Percentiles rank a stretch among this genome's conserved stretches.
These are phyloP conservation scores for Lepidium sativum DNA, from an alignment of 345 rosid species.

Conservation along the genomic window DNA sequence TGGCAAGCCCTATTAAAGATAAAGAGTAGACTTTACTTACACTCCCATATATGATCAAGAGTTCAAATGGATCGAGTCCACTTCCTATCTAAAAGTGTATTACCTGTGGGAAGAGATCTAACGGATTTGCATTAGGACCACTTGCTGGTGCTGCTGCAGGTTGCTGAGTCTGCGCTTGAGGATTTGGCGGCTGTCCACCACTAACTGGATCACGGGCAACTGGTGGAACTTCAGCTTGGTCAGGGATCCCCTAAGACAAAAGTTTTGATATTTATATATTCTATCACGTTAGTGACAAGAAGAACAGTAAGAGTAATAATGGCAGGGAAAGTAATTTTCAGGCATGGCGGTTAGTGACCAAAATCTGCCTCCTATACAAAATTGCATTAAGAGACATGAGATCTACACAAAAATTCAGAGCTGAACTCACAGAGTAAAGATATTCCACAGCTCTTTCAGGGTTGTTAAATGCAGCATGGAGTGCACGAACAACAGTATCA, in stretches of 20 bases:
- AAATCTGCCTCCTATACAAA: not conserved
- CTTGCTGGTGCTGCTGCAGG: conserved; percentile 44
- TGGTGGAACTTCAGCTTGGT: conserved; percentile 29
- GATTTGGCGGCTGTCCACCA: conserved; percentile 21
- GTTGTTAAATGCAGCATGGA: conserved; percentile 88
- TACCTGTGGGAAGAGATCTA: conserved; percentile 95
- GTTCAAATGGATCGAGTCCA: not conserved
- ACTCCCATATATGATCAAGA: not conserved
- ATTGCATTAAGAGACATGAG: not conserved
- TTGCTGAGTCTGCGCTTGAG: conserved; percentile 36
- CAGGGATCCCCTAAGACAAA: conserved; percentile 28
- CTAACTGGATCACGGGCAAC: conserved; percentile 18
- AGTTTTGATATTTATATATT: not conserved
- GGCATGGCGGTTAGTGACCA: not conserved
- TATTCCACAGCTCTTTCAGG: conserved; percentile 99
- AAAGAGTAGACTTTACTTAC: not conserved
- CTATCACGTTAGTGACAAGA: not conserved
- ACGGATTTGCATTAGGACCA: conserved; percentile 37
- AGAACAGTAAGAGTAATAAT: not conserved
- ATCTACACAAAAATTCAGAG: not conserved
- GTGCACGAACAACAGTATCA: conserved; percentile 79
- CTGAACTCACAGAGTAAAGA: conserved; percentile 62
- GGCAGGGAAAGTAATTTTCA: not conserved
- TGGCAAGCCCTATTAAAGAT: conserved; percentile 66
- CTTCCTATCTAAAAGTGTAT: not conserved